Base-by-base conservation (phyloP, 805 yeast genomes). In the Wickerhamomyces mucosus region DNA sequence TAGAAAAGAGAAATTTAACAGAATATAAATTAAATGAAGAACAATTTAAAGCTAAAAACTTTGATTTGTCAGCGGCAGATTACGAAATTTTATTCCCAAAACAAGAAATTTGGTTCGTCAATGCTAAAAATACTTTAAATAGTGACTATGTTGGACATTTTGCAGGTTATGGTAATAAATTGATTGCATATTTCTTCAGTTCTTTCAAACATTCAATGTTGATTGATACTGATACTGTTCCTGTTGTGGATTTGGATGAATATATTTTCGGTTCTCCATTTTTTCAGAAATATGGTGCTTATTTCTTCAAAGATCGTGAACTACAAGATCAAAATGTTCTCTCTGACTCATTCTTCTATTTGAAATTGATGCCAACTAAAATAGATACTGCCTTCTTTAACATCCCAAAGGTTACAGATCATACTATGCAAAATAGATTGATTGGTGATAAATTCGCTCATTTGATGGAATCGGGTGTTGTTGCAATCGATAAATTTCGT, bases 191-290 rank as follows among this genome's bases (percentile, higher is more conserved):
- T 11, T 42, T 69, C 30, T 70, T 69, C 53, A 63, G 56, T 38
- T 56, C 72, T 11, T 73, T 72, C 41, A 58, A 63, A 32, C 70
- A 71, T 39, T 55, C 63, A 22, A 50, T 72, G 8, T 52, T 73
- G 18, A 33, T 73, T 18, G 79, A 73, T 46, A 65, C 74, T 3
- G 78, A 72, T 45, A 54, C 68, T 0, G 67, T 70, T 3, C 53
- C 67, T 2, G 47, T 67, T 24, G 50, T 60, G 2, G 65, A 69
- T 34, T 37, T 58, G 1, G 58, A 61, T 2, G 46, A 53, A 3
- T 49, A 44, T 11, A 50, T 59, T 20, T 57, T 64, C 51, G 39
- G 46, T 39, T 25, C 45, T 38, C 31, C 40, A 37, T 45, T 50
- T 16, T 68, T 61, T 42, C 38, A 42, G 18, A 44, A 53, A 4